Evolutionary conservation across 805 yeast genomes (phyloP).

Genomic region (Huiozyma sinensis): DNA sequence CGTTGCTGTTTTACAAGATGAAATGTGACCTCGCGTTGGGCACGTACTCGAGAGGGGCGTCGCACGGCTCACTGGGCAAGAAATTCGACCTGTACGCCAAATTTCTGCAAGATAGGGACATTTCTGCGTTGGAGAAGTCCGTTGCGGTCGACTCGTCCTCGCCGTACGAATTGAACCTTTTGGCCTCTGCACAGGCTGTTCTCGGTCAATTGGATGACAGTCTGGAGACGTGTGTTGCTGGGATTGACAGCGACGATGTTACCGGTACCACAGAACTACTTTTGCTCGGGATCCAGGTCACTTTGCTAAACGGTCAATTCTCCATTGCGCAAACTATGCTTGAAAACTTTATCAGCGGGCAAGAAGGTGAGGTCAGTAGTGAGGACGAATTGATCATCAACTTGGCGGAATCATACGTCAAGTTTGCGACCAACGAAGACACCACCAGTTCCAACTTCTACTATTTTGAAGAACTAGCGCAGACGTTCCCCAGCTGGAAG

Average conservation of each 20-base stretch:
- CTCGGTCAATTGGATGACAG: conserved; percentile 25
- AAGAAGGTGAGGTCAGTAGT: conserved; percentile 33
- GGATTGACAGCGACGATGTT: conserved; percentile 34
- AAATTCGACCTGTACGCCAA: conserved; percentile 22
- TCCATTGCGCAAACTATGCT: conserved; percentile 37
- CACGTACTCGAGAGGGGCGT: conserved; percentile 7
- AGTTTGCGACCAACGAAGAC: conserved; percentile 34
- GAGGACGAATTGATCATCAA: conserved; percentile 70
- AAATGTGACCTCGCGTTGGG: conserved; percentile 27
- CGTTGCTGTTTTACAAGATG: conserved; percentile 26
- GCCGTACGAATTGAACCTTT: conserved; percentile 15
- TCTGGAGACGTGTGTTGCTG: conserved; percentile 31
- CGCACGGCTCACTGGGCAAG: conserved; percentile 17
- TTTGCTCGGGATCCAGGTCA: conserved; percentile 33
- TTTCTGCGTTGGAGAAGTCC: conserved; percentile 4
- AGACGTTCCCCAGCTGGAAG: conserved; percentile 41
- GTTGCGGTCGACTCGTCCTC: conserved; percentile 6
- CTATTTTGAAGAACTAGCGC: conserved; percentile 68
- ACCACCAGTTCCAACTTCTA: conserved; percentile 36
- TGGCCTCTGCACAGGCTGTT: conserved; percentile 23
- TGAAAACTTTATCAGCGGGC: conserved; percentile 35
- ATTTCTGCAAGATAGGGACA: conserved; percentile 15
- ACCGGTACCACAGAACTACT: conserved; percentile 31
- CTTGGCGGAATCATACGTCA: conserved; percentile 66
- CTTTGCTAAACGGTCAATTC: conserved; percentile 32